Evolutionary conservation across 2,329 filamentous ascomycete species (phyloP).

Genomic region (Alternaria alternata): DNA sequence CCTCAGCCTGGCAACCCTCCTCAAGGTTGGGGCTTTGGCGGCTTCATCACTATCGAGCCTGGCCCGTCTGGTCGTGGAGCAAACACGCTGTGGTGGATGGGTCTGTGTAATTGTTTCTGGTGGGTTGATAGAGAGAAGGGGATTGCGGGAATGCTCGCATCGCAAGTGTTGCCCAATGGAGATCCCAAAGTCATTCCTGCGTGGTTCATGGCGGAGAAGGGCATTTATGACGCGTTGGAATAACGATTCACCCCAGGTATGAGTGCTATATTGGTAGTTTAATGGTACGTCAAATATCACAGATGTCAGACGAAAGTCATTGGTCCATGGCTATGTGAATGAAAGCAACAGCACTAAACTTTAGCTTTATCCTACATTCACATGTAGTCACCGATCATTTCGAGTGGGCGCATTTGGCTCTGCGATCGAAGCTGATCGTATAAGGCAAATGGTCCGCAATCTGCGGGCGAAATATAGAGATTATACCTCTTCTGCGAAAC

Average conservation of each 20-base stretch:
- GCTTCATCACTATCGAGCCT: slow-evolving; percentile 60
- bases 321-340: neutral
- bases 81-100: slow-evolving; percentile 65
- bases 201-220: slow-evolving; percentile 48
- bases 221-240: slow-evolving; percentile 47
- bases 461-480: neutral
- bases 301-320: neutral
- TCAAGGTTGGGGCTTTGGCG: slow-evolving; percentile 71
- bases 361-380: neutral
- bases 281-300: neutral
- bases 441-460: too few relatives aligned
- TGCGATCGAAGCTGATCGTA: neutral
- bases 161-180: slow-evolving; percentile 44
- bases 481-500: neutral
- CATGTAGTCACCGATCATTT: neutral
- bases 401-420: neutral
- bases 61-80: slow-evolving; percentile 62
- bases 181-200: slow-evolving; percentile 44
- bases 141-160: slow-evolving; percentile 50
- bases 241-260: neutral
- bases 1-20: slow-evolving; percentile 58
- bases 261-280: too few relatives aligned
- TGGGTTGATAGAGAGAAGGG: slow-evolving; percentile 69
- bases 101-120: slow-evolving; percentile 68
- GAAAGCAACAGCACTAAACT: neutral